Conservation (phyloP, 2,329 filamentous ascomycete species). For the Elsinoe necatrix region DNA sequence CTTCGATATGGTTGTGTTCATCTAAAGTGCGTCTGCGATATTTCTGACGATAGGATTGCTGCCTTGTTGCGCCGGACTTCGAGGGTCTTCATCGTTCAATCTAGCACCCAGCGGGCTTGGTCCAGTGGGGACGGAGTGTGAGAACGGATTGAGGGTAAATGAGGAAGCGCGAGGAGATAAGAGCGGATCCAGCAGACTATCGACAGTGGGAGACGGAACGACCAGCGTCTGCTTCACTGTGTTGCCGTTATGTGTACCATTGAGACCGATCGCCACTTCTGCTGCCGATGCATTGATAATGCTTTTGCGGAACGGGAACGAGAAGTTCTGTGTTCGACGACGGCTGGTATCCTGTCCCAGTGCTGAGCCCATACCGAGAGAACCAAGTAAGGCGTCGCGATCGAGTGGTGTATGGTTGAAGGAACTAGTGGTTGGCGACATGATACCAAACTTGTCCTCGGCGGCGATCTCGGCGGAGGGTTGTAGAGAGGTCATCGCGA, state of each 20-base stretch:
- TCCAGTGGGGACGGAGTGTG: conserved; percentile 30
- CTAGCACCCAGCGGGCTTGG: conserved; percentile 43
- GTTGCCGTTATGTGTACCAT: conserved; percentile 27
- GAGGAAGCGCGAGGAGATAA: conserved; percentile 65
- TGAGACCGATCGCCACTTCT: conserved; percentile 19
- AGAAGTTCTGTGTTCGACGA: conserved; percentile 15
- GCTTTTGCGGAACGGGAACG: conserved; percentile 12
- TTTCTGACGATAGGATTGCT: conserved; percentile 67
- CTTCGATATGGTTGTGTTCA: not conserved
- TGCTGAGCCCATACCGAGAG: conserved; percentile 30
- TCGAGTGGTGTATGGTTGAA: conserved; percentile 31
- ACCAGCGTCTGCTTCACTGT: conserved; percentile 22
- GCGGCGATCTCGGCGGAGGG: conserved; percentile 27
- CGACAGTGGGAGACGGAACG: not conserved
- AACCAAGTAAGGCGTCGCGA: conserved; percentile 28
- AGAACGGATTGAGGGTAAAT: conserved; percentile 62
- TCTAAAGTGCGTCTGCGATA: conserved; percentile 67
- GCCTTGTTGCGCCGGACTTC: conserved; percentile 66
- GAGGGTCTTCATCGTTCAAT: conserved; percentile 55
- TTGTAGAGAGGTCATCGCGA: conserved; percentile 29
- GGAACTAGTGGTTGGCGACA: conserved; percentile 36
- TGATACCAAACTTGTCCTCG: conserved; percentile 31
- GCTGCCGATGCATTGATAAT: not conserved
- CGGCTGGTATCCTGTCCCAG: conserved; percentile 12
- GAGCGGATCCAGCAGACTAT: conserved; percentile 42